phyloP scores from a whole-genome alignment of 2,329 filamentous ascomycete genomes.

The Cercospora sp. region DNA sequence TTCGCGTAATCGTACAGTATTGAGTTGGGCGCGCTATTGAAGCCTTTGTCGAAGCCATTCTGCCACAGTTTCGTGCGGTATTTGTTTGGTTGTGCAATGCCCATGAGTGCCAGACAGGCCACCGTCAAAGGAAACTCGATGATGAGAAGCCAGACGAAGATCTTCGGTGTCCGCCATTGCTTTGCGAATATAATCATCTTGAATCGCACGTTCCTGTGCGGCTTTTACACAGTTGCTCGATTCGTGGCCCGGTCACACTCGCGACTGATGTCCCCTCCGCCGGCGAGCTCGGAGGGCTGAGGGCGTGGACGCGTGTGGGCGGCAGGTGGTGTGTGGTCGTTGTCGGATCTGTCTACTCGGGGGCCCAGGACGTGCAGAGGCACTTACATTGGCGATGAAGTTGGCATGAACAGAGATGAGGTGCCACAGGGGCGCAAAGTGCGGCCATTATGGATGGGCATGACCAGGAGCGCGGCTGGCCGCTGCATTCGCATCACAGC shows the following conservation, averaged over 20 bases:
- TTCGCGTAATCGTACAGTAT: slow-evolving; percentile 75
- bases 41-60: slow-evolving; percentile 68
- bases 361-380: not conserved
- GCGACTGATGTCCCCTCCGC: not conserved
- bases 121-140: slow-evolving; percentile 67
- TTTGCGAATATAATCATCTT: slow-evolving; percentile 42
- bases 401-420: not conserved
- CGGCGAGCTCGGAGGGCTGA: not conserved
- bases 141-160: slow-evolving; percentile 60
- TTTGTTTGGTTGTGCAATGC: slow-evolving; percentile 70
- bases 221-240: not conserved
- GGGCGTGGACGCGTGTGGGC: not conserved
- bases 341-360: not conserved
- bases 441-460: slow-evolving; percentile 1
- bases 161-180: slow-evolving; percentile 55
- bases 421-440: not conserved
- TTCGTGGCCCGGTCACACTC: not conserved
- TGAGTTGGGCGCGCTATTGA: slow-evolving; percentile 72
- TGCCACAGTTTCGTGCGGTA: slow-evolving; percentile 73
- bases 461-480: slow-evolving; percentile 15
- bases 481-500: slow-evolving; percentile 16
- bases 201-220: not conserved
- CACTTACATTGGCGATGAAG: slow-evolving; percentile 7
- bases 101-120: slow-evolving; percentile 68
- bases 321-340: not conserved